phyloP scores from a whole-genome alignment of 2,329 filamentous ascomycete genomes.

The Pseudocercospora musae region DNA sequence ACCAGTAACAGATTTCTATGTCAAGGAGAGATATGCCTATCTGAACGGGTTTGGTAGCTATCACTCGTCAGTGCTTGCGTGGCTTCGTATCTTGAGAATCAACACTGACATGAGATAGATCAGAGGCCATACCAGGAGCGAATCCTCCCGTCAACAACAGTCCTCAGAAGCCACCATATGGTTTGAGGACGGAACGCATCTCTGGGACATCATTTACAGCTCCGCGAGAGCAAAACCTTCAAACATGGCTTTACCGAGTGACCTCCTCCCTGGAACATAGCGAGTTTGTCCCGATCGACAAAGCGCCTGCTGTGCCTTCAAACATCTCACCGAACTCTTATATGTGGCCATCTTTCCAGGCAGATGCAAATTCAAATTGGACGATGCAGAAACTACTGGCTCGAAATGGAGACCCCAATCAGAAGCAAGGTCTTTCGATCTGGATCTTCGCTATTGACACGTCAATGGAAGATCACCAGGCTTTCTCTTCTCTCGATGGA shows the following conservation, averaged over 20 bases:
- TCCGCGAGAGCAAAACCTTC: constrained; percentile 52
- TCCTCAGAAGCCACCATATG: constrained; percentile 72
- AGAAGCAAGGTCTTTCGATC: constrained; percentile 74
- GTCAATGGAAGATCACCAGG: constrained; percentile 66
- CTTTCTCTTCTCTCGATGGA: constrained; percentile 77
- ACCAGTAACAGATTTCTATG: constrained; percentile 59
- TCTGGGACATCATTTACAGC: constrained; percentile 58
- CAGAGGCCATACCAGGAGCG: constrained; percentile 70
- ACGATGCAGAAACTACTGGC: constrained; percentile 67
- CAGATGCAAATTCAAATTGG: constrained; percentile 50
- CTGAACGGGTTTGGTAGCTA: constrained; percentile 73
- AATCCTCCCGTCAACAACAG: constrained; percentile 73
- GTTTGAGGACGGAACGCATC: constrained; percentile 70
- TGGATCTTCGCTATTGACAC: constrained; percentile 75
- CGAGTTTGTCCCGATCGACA: constrained; percentile 9
- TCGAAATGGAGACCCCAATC: constrained; percentile 71
- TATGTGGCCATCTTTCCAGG: constrained; percentile 21
- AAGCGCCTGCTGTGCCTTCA: background rate
- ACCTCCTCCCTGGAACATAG: constrained; percentile 32
- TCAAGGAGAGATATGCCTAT: constrained; percentile 68
- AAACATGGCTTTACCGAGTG: constrained; percentile 56
- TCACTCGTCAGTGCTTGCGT: constrained; percentile 53
- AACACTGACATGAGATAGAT: constrained; percentile 28
- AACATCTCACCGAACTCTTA: constrained; percentile 16
- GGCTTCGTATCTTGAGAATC: background rate